Evolutionary conservation across 768 basidiomycete genomes (phyloP), one percentile per base, ranked within the genome.

Genomic region (Dentipellis sp.): DNA sequence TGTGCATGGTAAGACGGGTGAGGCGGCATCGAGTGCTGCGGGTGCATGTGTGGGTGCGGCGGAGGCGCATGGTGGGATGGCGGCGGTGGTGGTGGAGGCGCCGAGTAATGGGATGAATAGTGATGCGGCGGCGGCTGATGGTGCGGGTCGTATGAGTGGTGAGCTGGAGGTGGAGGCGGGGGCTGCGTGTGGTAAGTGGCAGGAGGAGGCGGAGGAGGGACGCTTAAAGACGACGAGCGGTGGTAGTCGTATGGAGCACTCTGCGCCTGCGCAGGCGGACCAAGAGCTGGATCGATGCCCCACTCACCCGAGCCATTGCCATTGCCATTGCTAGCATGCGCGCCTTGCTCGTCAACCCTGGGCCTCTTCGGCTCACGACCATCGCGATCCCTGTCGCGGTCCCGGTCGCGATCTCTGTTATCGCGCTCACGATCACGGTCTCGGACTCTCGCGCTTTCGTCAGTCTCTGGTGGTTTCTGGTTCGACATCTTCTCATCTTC

Each of bases 311-410:
- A 29, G 51, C 53, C 47, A 12, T 56, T 35, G 58, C 52, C 22
- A 54, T 37, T 1, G 52, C 58, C 16, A 54, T 54, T 35, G 58
- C 48, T 40, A n/a, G 47, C 14, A 10, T 55, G 42, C 34, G 58
- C 40, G 6, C 55, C 54, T 1, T 61, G 58, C 3, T 21, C 58
- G 4, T 61, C 60, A n/a, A 61, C 58, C 42, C 60, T 48, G 8
- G 55, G 55, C 36, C 60, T 58, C 37, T 61, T 61, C 21, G 37
- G 16, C 16, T 61, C 60, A 42, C 56, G 60, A 5, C 59, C 58
- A 19, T 62, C 61, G n/a, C 42, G 46, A 22, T 62, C 61, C 42
- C 60, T 58, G n/a, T 61, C 61, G 50, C 56, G 10, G n/a, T 49
- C 47, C 17, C 47, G 47, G 8, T 49, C 47, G n/a, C 21, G 14